Conservation (phyloP, 257 asterid species). For the Lycium barbarum region DNA sequence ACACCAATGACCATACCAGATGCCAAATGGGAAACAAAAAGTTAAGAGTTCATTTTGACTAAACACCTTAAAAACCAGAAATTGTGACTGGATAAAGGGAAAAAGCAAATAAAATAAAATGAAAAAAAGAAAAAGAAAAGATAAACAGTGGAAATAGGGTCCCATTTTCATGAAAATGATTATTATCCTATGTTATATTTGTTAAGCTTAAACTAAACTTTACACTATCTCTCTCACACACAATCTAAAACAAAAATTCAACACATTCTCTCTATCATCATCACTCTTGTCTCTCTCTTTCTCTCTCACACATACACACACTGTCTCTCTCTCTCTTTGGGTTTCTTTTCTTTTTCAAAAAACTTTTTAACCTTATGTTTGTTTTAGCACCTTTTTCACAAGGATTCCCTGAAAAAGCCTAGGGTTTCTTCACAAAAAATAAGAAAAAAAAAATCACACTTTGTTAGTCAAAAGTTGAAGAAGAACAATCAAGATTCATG, state of each 20-base stretch:
- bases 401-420: slow-evolving; percentile 63
- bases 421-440: slow-evolving; percentile 30
- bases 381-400: slow-evolving; percentile 46
- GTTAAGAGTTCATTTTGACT: too few relatives aligned
- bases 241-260: background rate
- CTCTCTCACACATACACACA: slow-evolving; percentile 43
- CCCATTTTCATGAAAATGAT: too few relatives aligned
- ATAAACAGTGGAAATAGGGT: too few relatives aligned
- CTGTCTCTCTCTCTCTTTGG: slow-evolving; percentile 23
- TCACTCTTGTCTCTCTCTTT: slow-evolving; percentile 28
- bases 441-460: slow-evolving; percentile 17
- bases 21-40: too few relatives aligned
- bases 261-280: slow-evolving; percentile 29
- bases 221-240: slow-evolving; percentile 25
- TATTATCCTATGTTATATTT: too few relatives aligned
- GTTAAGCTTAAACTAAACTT: background rate
- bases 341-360: slow-evolving; percentile 48
- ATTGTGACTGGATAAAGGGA: too few relatives aligned
- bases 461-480: slow-evolving; percentile 16
- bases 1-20: too few relatives aligned
- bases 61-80: too few relatives aligned
- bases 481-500: slow-evolving; percentile 3
- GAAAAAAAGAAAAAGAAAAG: too few relatives aligned
- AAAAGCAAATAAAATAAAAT: too few relatives aligned
- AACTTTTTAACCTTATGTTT: slow-evolving; percentile 38